A percentile compares a stretch with the other conserved stretches of the same genome.
phyloP scores from a whole-genome alignment of 768 basidiomycete genomes.

The Ephemerocybe angulata region DNA sequence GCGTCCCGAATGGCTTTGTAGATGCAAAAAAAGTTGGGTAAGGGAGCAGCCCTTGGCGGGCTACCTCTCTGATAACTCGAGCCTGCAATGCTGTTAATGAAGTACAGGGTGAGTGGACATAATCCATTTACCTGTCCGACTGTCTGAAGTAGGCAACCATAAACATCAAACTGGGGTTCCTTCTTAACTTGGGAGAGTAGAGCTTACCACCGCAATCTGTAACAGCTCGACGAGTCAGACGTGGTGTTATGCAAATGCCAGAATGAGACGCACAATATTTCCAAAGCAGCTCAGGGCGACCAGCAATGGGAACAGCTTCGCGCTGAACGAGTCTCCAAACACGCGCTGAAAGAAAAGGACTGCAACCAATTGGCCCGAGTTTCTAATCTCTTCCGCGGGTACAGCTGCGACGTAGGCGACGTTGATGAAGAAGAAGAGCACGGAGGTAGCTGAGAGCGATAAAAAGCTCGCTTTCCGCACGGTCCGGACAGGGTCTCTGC shows the following conservation, averaged over 20 bases:
- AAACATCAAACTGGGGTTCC: background rate
- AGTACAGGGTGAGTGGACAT: background rate
- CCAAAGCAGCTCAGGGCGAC: slow-evolving; percentile 35
- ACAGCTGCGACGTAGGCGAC: slow-evolving; percentile 34
- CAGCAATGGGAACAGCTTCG: slow-evolving; percentile 27
- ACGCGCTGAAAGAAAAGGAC: slow-evolving; percentile 31
- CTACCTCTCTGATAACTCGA: slow-evolving; percentile 48
- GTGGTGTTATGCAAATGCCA: background rate
- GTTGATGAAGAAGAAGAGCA: slow-evolving; percentile 48
- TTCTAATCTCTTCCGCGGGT: slow-evolving; percentile 31
- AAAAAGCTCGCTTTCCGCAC: slow-evolving; percentile 40
- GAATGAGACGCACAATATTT: slow-evolving; percentile 28
- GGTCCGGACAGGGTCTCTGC: slow-evolving; percentile 39
- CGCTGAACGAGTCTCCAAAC: slow-evolving; percentile 25
- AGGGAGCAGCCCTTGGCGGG: slow-evolving; percentile 50
- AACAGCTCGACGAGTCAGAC: background rate
- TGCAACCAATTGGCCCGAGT: slow-evolving; percentile 32
- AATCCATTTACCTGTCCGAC: slow-evolving; percentile 22
- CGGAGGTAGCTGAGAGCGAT: slow-evolving; percentile 36
- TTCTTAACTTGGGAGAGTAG: background rate
- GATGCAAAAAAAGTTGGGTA: slow-evolving; percentile 45
- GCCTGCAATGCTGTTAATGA: slow-evolving; percentile 21
- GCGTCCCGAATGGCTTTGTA: slow-evolving; percentile 47
- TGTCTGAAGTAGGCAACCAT: no score
- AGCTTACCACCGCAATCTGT: background rate